Conservation (phyloP, 2,329 filamentous ascomycete species). For the Nannizziopsis arthrosporioides region DNA sequence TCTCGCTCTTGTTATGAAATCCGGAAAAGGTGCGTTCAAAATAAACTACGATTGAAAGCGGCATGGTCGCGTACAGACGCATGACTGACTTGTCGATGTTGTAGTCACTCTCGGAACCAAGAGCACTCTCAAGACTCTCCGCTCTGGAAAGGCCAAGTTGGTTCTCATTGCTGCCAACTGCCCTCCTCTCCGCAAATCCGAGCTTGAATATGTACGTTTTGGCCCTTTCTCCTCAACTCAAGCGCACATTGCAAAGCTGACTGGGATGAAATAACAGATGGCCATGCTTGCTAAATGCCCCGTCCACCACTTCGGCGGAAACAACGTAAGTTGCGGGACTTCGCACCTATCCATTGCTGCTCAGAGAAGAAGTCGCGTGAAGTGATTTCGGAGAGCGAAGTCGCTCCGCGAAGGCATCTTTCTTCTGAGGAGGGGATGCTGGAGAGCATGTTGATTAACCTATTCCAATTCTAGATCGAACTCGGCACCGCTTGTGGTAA, state of each 20-base stretch:
- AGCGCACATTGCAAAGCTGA: too few relatives aligned
- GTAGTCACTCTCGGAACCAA: conserved; percentile 81
- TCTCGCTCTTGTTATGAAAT: conserved; percentile 59
- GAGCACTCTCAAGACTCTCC: conserved; percentile 78
- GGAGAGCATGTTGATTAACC: conserved; percentile 17
- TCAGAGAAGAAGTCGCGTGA: conserved; percentile 15
- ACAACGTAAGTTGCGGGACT: conserved; percentile 70
- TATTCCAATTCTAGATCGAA: conserved; percentile 60
- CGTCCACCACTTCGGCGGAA: conserved; percentile 95
- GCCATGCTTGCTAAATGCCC: conserved; percentile 85
- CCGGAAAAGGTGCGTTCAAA: conserved; percentile 41
- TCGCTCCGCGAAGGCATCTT: conserved; percentile 14
- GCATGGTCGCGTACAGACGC: not conserved
- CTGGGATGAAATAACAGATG: conserved; percentile 44
- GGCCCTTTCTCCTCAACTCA: not conserved
- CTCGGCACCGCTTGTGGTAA: conserved; percentile 97
- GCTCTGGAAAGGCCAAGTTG: conserved; percentile 95
- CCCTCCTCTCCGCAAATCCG: conserved; percentile 91
- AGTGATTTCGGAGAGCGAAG: conserved; percentile 18
- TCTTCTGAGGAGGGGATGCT: conserved; percentile 3
- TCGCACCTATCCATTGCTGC: conserved; percentile 1
- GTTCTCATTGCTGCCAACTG: conserved; percentile 95
- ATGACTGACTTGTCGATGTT: not conserved
- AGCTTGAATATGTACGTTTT: conserved; percentile 62
- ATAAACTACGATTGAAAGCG: conserved; percentile 7